Evolutionary conservation across 1,139 yeast species (phyloP), one percentile per base, ranked within the genome.

Genomic region (Debaryomycetaceae sp.): DNA sequence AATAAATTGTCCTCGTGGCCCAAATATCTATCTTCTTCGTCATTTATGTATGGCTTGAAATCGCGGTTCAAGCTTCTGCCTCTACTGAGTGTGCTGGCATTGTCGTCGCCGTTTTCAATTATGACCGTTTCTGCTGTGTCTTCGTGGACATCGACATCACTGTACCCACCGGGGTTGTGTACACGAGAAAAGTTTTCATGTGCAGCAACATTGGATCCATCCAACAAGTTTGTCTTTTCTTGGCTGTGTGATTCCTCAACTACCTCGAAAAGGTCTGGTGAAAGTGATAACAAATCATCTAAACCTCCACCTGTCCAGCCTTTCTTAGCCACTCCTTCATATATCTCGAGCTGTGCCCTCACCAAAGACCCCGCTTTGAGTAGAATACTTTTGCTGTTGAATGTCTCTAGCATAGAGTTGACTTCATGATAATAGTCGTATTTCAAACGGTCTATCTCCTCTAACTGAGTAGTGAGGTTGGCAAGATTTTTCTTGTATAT

Each of bases 301-400:
- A 87, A 62, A 0, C 95, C 95, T 16, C 92, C 92, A 7, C 95
- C 95, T 8, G 85, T 74, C 88, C 91, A 83, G 6, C 95, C 94
- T 56, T 87, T 87, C 42, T 81, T 73, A 0, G 95, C 95, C 29
- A 88, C 79, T 16, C 86, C 83, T 53, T 86, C 95, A 50, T 79
- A 82, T 5, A 87, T 79, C 52, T 87, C 94, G 28, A 88, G 78
- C 53, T 87, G 92, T 2, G 94, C 92, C 39, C 88, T 66, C 2
- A 87, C 80, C 6, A 85, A 68, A 0, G 85, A 73, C 0, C 89
- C 86, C 1, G 87, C 73, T 43, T 73, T 70, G 8, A 65, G 58
- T 33, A 86, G 63, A 7, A 86, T 66, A 29, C 72, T 66, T 16
- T 68, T 67, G 36, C 83, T 80, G 40, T 61, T 62, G 44, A 63